These are phyloP conservation scores for Echium plantagineum DNA, from an alignment of 257 asterid species.

Conservation along the genomic window DNA sequence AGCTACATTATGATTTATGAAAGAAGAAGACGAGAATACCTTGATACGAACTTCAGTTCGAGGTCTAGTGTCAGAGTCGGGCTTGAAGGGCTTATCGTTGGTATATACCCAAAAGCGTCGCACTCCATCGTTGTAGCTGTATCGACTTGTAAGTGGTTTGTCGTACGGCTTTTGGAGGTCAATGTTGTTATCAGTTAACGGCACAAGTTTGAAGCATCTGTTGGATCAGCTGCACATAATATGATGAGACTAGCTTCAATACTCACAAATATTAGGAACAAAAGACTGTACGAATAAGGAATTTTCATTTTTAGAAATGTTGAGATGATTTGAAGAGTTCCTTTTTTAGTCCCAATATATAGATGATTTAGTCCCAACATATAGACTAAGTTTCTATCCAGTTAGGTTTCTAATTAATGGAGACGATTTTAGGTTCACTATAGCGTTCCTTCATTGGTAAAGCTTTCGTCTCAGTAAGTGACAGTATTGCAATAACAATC, in stretches of 20 bases:
- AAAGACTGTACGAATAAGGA: not conserved
- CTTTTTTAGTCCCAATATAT: too few species aligned
- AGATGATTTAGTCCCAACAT: not conserved
- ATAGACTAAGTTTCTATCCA: not conserved
- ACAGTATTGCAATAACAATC: too few species aligned
- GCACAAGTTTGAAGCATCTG: conserved; percentile 9
- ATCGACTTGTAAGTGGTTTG: not conserved
- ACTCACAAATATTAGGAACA: not conserved
- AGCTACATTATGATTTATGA: too few species aligned
- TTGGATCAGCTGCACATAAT: conserved; percentile 5
- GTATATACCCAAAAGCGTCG: conserved; percentile 9
- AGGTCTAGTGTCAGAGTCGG: not conserved
- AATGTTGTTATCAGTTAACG: conserved; percentile 1
- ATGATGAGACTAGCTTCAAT: not conserved
- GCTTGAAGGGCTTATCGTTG: conserved; percentile 3
- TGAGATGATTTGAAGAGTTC: not conserved
- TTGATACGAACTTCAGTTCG: conserved; percentile 13
- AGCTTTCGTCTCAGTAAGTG: too few species aligned
- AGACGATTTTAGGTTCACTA: not conserved
- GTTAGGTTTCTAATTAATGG: not conserved
- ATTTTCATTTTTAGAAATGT: not conserved
- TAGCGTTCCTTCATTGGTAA: too few species aligned
- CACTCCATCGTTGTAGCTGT: conserved; percentile 1
- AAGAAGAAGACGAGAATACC: not conserved
- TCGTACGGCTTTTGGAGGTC: conserved; percentile 6